phyloP scores from a whole-genome alignment of 305 asterid genomes.

The Fraxinus albicans region DNA sequence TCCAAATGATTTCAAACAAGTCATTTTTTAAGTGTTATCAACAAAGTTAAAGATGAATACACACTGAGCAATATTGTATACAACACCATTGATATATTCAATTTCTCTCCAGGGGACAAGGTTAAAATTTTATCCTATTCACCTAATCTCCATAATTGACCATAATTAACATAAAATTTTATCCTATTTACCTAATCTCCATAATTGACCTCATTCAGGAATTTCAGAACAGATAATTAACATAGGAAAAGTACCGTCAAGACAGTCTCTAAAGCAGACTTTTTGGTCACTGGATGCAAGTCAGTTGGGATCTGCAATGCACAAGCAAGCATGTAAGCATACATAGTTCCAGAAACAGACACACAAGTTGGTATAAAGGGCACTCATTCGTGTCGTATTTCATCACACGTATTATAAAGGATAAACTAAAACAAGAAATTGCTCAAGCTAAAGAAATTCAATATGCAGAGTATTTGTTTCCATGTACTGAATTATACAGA shows the following conservation, averaged over 20 bases:
- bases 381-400: background rate
- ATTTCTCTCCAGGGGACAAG: background rate
- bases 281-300: constrained; percentile 77
- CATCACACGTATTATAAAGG: background rate
- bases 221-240: constrained; percentile 15
- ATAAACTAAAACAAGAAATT: background rate
- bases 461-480: background rate
- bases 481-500: background rate
- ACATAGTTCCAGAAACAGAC: constrained; percentile 12
- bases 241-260: constrained; percentile 64
- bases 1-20: constrained; percentile 2
- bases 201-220: background rate
- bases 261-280: constrained; percentile 89
- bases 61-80: background rate
- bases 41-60: background rate
- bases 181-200: background rate
- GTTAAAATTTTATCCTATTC: background rate
- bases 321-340: constrained; percentile 22
- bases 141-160: background rate
- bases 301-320: constrained; percentile 84
- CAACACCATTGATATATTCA: background rate
- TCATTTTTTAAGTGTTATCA: constrained; percentile 6
- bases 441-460: background rate
- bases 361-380: background rate
- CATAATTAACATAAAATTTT: background rate